Percentiles rank a stretch among this genome's conserved stretches.
phyloP scores from a whole-genome alignment of 2,329 filamentous ascomycete species.

The Sphaerulina musiva region DNA sequence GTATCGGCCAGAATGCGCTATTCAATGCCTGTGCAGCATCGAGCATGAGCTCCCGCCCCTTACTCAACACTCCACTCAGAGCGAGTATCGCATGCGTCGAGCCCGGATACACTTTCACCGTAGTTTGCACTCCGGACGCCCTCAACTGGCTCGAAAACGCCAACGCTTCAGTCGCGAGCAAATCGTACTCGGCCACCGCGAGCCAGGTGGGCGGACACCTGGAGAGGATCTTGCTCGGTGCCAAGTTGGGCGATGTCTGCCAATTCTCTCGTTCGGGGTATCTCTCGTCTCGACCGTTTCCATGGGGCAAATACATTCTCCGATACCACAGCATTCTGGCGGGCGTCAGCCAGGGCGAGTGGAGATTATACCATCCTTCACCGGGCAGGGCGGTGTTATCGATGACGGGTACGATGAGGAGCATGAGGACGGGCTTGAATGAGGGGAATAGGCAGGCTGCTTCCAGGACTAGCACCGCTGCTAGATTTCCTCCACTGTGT shows the following conservation, averaged over 20 bases:
- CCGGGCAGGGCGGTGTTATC: slow-evolving; percentile 18
- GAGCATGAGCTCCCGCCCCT: slow-evolving; percentile 18
- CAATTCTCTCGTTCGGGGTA: slow-evolving; percentile 14
- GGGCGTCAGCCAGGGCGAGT: slow-evolving; percentile 20
- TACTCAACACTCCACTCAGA: slow-evolving; percentile 15
- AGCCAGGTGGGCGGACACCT: slow-evolving; percentile 20
- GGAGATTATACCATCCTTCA: slow-evolving; percentile 20
- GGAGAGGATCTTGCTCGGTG: slow-evolving; percentile 16
- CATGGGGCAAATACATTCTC: slow-evolving; percentile 17
- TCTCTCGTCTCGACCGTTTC: slow-evolving; percentile 1
- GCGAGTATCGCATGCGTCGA: slow-evolving; percentile 20
- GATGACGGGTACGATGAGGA: slow-evolving; percentile 19
- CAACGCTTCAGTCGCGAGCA: slow-evolving; percentile 20
- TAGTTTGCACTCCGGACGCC: slow-evolving; percentile 11
- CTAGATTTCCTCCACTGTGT: slow-evolving; percentile 16
- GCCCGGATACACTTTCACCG: slow-evolving; percentile 18
- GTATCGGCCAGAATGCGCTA: slow-evolving; percentile 15
- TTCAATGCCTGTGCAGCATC: slow-evolving; percentile 17
- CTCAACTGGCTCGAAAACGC: slow-evolving; percentile 15
- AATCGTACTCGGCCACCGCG: slow-evolving; percentile 18
- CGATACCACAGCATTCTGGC: slow-evolving; percentile 19
- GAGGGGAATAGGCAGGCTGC: slow-evolving; percentile 19
- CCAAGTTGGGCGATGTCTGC: slow-evolving; percentile 20
- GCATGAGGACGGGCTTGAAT: slow-evolving; percentile 17
- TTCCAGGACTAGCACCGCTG: slow-evolving; percentile 18